These are phyloP conservation scores for Gossypium australe DNA, from an alignment of 345 rosid genomes.

Conservation along the genomic window DNA sequence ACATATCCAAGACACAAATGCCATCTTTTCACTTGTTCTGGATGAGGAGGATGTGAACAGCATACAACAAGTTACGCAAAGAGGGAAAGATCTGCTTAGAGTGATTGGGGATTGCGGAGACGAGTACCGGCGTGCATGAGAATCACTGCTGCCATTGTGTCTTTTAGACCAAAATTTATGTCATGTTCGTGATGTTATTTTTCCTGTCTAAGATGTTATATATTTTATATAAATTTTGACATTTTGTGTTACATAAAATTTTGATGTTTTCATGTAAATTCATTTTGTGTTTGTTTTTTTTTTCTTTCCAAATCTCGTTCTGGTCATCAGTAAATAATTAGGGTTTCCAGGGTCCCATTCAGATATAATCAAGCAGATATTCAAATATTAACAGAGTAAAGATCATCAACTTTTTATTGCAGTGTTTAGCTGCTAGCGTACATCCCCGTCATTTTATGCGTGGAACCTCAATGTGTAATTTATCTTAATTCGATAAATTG, in stretches of 20 bases:
- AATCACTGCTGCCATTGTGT: neutral
- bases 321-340: too few relatives aligned
- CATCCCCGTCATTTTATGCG: neutral
- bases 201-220: neutral
- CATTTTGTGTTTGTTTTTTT: too few relatives aligned
- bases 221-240: neutral
- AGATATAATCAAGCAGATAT: neutral
- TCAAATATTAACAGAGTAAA: too few relatives aligned
- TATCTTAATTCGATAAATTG: too few relatives aligned
- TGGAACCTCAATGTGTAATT: neutral
- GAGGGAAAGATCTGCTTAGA: constrained; percentile 68
- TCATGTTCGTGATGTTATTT: neutral
- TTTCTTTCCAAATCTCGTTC: too few relatives aligned
- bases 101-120: constrained; percentile 97
- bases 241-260: too few relatives aligned
- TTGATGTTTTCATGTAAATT: too few relatives aligned
- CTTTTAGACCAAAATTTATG: neutral
- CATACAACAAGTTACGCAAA: constrained; percentile 50
- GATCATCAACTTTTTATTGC: neutral
- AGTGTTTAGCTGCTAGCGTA: neutral
- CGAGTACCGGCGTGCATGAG: constrained; percentile 57
- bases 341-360: too few relatives aligned
- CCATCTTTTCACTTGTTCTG: constrained; percentile 64
- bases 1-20: constrained; percentile 63
- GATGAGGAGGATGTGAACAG: constrained; percentile 72